Evolutionary conservation across 2,329 filamentous ascomycete species (phyloP).

Genomic region (Trichophaea hybrida): DNA sequence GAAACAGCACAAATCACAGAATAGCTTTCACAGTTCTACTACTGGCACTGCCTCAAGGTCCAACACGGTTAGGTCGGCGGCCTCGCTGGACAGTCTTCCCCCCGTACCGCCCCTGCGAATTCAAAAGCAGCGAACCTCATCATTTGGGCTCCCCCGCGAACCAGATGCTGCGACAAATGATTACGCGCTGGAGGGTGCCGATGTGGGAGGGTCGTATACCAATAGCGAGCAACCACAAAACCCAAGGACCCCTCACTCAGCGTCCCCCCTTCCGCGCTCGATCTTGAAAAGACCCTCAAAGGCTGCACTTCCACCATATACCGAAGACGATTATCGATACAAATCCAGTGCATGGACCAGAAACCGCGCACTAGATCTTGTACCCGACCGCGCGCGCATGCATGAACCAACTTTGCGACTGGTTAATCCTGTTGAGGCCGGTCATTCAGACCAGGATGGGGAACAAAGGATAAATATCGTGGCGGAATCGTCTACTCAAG

Average conservation of each 20-base stretch:
- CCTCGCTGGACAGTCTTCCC: conserved; percentile 20
- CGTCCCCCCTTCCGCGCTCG: conserved; percentile 17
- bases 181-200: neutral
- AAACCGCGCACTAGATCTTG: neutral
- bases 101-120: conserved; percentile 22
- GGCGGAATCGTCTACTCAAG: neutral
- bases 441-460: neutral
- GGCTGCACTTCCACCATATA: conserved; percentile 16
- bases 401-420: conserved; percentile 18
- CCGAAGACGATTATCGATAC: conserved; percentile 19
- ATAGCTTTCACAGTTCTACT: neutral
- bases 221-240: neutral
- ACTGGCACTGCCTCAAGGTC: neutral
- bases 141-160: neutral
- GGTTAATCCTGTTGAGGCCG: conserved; percentile 8
- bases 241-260: neutral
- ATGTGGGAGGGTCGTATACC: neutral
- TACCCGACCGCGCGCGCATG: conserved; percentile 13
- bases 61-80: conserved; percentile 6
- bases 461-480: conserved; percentile 4
- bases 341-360: conserved; percentile 20
- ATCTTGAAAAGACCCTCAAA: conserved; percentile 19
- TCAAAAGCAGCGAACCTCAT: conserved; percentile 11
- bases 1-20: neutral
- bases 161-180: neutral